Conservation (phyloP, 139 green algal genomes). For the Chlamydomonas sp. region DNA sequence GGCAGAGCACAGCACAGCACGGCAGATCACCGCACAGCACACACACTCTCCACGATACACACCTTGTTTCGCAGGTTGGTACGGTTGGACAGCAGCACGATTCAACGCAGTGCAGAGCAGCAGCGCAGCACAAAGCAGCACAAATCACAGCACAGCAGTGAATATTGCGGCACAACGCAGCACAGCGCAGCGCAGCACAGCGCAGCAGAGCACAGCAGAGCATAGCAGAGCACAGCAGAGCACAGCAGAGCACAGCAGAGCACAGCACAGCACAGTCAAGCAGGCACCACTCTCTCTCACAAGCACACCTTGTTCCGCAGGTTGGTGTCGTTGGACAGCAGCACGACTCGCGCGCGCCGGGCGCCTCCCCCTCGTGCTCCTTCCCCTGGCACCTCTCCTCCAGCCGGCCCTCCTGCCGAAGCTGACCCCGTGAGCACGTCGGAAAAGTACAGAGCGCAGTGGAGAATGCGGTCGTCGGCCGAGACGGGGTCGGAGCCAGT, state of each 20-base stretch:
- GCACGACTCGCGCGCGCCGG: too few relatives aligned
- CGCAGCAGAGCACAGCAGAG: constrained; percentile 18
- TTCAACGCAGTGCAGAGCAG: neutral
- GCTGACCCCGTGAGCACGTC: too few relatives aligned
- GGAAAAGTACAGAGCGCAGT: too few relatives aligned
- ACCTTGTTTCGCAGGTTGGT: too few relatives aligned
- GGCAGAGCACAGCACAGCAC: constrained; percentile 13
- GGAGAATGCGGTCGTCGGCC: too few relatives aligned
- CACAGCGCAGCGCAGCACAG: constrained; percentile 3
- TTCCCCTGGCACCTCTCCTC: too few relatives aligned
- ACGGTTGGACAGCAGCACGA: neutral
- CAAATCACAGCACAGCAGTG: neutral
- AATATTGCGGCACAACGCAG: neutral
- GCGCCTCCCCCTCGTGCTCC: too few relatives aligned
- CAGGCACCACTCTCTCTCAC: neutral
- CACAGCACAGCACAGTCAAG: neutral
- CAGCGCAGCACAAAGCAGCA: neutral
- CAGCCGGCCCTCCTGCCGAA: too few relatives aligned
- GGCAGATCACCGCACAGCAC: constrained; percentile 13
- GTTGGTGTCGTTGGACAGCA: neutral
- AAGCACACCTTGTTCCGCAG: too few relatives aligned
- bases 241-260: neutral
- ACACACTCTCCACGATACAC: neutral
- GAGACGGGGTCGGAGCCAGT: too few relatives aligned
- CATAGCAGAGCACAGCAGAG: constrained; percentile 15